Evolutionary conservation across 2,329 filamentous ascomycete genomes (phyloP), one percentile per base, ranked within the genome.

Genomic region (Ophiosphaerella narmari): DNA sequence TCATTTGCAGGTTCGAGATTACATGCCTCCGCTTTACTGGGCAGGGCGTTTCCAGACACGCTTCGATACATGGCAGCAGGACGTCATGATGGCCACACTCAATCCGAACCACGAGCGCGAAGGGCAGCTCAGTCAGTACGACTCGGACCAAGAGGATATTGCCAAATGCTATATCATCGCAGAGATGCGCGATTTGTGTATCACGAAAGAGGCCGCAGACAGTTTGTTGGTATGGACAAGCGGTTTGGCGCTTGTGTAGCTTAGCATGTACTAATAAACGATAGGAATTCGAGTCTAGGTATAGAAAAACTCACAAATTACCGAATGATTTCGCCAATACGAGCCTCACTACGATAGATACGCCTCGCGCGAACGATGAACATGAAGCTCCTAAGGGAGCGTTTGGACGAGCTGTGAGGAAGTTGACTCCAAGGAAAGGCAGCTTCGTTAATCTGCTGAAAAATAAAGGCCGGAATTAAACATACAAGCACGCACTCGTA

Each of bases 401-500:
- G 9, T 57, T 71, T 43, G 63, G 63, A 35, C 59, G 67, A 50
- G 67, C 67, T 21, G 60, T 71, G 18, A 59, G 68, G 39, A 71
- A 65, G 51, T 54, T 72, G 51, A 71, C 69, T 32, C 68, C 68
- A 29, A 59, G 68, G 13, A 72, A 72, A 50, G 58, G 57, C 49
- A 71, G 68, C 53, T 57, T 72, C 18, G 67, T 64, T 48, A 70
- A 71, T 23, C 40, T 72, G 14, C 52, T 72, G 32, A 72, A 68
- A 38, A 67, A 66, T 5, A 71, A 65, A 50, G 60, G 67, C 14
- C 66, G 65, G 60, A 67, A 60, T 52, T 63, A 52, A 43, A 48
- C 39, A 7, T 58, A 65, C 12, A 61, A 64, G 3, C n/a, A 23
- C 6, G 57, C 50, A 33, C 35, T 46, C 46, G 33, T 24, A 37